Evolutionary conservation across 192 early-diverging fungal genomes (phyloP).

Genomic region (Backusella tarrabulga): DNA sequence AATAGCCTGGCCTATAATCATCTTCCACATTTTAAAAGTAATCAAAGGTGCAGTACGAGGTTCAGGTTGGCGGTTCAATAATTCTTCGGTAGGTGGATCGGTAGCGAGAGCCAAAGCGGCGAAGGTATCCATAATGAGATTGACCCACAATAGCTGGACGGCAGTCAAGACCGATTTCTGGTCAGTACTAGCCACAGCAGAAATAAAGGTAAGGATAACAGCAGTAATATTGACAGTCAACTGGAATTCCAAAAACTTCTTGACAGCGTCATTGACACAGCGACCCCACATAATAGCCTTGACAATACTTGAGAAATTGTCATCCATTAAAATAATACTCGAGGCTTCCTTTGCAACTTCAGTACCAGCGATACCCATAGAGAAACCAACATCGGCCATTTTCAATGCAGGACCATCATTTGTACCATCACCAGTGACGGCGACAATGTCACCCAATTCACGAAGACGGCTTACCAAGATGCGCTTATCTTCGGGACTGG

Average conservation of each 20-base stretch:
- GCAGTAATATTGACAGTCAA: constrained; percentile 95
- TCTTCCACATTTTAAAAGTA: constrained; percentile 89
- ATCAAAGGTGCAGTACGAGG: constrained; percentile 78
- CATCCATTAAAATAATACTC: constrained; percentile 94
- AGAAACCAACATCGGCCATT: constrained; percentile 94
- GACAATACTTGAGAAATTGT: constrained; percentile 96
- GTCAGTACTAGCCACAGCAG: constrained; percentile 58
- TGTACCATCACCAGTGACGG: constrained; percentile 98
- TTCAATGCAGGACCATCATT: constrained; percentile 98
- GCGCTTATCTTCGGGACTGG: constrained; percentile 94
- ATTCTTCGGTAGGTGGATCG: constrained; percentile 79
- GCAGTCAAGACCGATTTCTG: constrained; percentile 87
- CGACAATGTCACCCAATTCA: constrained; percentile 89
- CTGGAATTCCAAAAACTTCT: constrained; percentile 99
- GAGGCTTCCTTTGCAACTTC: constrained; percentile 99
- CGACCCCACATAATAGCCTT: constrained; percentile 98
- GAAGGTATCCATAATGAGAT: constrained; percentile 99
- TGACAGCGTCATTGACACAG: constrained; percentile 92
- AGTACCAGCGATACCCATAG: constrained; percentile 99
- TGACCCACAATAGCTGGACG: constrained; percentile 97
- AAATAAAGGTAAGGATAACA: constrained; percentile 78
- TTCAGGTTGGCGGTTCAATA: constrained; percentile 88
- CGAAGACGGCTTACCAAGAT: constrained; percentile 88
- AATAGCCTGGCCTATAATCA: constrained; percentile 88
- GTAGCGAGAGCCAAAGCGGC: constrained; percentile 96